Base-by-base conservation (phyloP, 768 basidiomycete genomes). In the Rhodotorula babjevae region DNA sequence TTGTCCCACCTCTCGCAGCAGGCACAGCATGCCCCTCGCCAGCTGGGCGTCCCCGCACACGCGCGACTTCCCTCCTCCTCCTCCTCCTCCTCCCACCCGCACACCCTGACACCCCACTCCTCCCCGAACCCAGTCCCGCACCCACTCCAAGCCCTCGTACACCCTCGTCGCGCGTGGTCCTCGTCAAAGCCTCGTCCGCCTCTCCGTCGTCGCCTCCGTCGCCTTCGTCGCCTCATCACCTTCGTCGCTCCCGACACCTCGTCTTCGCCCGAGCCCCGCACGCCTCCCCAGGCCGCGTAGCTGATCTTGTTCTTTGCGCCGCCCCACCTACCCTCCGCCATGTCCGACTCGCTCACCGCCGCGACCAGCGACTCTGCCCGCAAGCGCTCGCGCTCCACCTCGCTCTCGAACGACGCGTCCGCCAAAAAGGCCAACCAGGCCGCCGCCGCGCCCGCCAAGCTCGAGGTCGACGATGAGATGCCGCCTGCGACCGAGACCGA, bases 301-400 rank as follows among this genome's bases (percentile, higher is more conserved):
- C 29, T 36, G 29, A 31, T 53, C 44, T 25, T 50, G 4, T n/a
- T n/a, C n/a, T 23, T 31, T 42, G 27, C 60, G 14, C 29, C 50
- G 57, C 50, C 29, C 59, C 40, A n/a, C 46, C 19, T 25, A n/a
- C 36, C 36, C 53, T 56, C 40, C 2, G 27, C 44, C 56, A 69
- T 70, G 65, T 29, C 71, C 49, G 71, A 76, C 49, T 71, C 72
- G 31, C 53, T 61, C 64, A 65, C 68, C 40, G 57, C 67, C n/a
- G 62, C 63, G 40, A 58, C 65, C 64, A 67, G 58, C 63, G 76
- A 74, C 61, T 63, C 74, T 59, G 66, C 62, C 42, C 76, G 73
- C 70, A 77, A 77, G 57, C 76, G 76, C 50, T 77, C 76, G 25
- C 73, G 76, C 65, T 77, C 76, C 15, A 62, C 73, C 19, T 77